Evolutionary conservation across 495 filamentous ascomycete species (phyloP), one percentile per base, ranked within the genome.

Genomic region (Penicillium steckii): DNA sequence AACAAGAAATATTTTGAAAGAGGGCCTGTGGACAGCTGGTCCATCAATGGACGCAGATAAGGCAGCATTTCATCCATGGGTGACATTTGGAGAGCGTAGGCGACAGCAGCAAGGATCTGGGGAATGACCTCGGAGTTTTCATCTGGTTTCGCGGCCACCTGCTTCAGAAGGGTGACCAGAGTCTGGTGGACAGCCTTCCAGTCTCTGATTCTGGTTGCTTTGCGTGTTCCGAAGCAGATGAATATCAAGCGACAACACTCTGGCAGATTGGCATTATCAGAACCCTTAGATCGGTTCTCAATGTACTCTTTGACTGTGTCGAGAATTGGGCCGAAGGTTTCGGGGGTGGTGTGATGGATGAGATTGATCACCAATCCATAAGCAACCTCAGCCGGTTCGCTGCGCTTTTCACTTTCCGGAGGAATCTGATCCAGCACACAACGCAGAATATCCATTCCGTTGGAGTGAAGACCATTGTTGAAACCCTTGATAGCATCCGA

Each of bases 401-500:
- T 62, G 21, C 66, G 62, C 12, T 75, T 60, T 47, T 84, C 79
- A 17, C 75, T 74, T 7, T 75, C 70, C 0, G 80, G 77, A 7
- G 83, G 72, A 5, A 75, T 62, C 12, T 61, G 60, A 3, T 77
- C 67, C 17, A 91, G 48, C 22, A 97, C 60, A 26, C 84, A 81
- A 40, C 73, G 68, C 42, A 95, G 74, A 26, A 93, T 84, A n/a
- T 85, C 79, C 1, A 80, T 65, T 22, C 84, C 93, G 43, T 83
- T 86, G 6, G 94, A 95, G 73, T 97, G 88, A 33, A 97, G 62
- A 3, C 82, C 85, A 35, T 83, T 64, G 38, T 92, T 89, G 32
- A 91, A 79, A 23, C 91, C 88, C 65, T 93, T 93, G 53, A 91
- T 85, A 10, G 93, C 84, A 68, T 96, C 94, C 0, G 87, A 82